These are phyloP conservation scores for Jimgerdemannia flammicorona DNA, from an alignment of 192 early-diverging fungal species.

Conservation along the genomic window DNA sequence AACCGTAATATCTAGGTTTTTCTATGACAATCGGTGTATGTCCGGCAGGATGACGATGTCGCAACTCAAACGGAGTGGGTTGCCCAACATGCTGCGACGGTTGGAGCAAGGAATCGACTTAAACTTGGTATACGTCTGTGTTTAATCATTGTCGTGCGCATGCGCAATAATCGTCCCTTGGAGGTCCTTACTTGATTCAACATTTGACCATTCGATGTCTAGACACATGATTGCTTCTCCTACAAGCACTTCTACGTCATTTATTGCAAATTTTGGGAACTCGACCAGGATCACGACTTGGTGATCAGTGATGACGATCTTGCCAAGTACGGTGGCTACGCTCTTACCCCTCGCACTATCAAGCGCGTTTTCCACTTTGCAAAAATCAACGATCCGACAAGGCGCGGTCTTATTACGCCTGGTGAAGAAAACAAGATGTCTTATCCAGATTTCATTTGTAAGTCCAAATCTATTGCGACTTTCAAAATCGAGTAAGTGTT, in stretches of 20 bases:
- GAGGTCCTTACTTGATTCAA: neutral
- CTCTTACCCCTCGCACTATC: constrained; percentile 66
- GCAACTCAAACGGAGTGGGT: constrained; percentile 67
- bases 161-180: neutral
- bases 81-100: constrained; percentile 56
- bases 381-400: constrained; percentile 17
- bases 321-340: constrained; percentile 64
- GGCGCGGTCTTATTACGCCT: neutral
- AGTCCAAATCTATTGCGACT: neutral
- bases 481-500: too few relatives aligned
- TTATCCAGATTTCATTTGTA: constrained; percentile 38
- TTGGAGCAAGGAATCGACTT: constrained; percentile 74
- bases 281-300: constrained; percentile 88
- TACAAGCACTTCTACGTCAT: constrained; percentile 99
- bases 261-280: constrained; percentile 96
- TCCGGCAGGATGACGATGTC: constrained; percentile 70
- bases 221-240: constrained; percentile 83
- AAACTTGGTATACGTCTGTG: constrained; percentile 43
- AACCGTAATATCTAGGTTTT: constrained; percentile 86
- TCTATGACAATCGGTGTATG: constrained; percentile 67
- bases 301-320: constrained; percentile 68
- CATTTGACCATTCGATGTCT: constrained; percentile 26
- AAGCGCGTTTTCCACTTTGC: constrained; percentile 71
- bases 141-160: too few relatives aligned
- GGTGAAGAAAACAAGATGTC: constrained; percentile 11